Percentiles rank a stretch among this genome's conserved stretches.
These are phyloP conservation scores for Francoa sonchifolia DNA, from an alignment of 441 rosid genomes.

Conservation along the genomic window DNA sequence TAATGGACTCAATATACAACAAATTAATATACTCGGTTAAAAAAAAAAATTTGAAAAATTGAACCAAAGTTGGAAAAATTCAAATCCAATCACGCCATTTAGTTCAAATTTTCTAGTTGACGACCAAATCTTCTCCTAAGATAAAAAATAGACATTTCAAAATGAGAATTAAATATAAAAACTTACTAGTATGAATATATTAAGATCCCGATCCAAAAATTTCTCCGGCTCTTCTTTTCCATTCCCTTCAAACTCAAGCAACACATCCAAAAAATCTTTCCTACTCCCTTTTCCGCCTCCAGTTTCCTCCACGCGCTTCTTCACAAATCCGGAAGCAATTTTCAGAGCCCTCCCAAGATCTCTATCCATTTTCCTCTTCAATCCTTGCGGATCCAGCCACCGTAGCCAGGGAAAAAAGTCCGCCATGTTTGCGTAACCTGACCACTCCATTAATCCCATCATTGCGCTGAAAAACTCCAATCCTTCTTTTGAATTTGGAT, in stretches of 20 bases:
- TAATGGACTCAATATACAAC: too few relatives aligned
- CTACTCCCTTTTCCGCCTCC: neutral
- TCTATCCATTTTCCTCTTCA: conserved; percentile 26
- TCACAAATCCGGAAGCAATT: conserved; percentile 24
- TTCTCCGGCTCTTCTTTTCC: conserved; percentile 26
- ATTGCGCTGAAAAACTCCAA: conserved; percentile 18
- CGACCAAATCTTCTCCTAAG: neutral
- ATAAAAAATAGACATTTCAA: neutral
- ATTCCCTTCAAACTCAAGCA: conserved; percentile 29
- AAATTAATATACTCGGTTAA: too few relatives aligned
- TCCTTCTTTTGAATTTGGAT: conserved; percentile 18
- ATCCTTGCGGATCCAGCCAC: conserved; percentile 35
- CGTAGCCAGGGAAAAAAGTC: conserved; percentile 28
- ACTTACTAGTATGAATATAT: conserved; percentile 28
- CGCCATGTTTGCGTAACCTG: conserved; percentile 23
- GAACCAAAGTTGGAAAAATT: too few relatives aligned
- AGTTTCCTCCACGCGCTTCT: conserved; percentile 17
- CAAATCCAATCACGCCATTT: too few relatives aligned
- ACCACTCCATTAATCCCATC: conserved; percentile 19
- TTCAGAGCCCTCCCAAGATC: conserved; percentile 30
- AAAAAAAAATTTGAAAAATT: too few relatives aligned
- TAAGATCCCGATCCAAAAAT: conserved; percentile 15
- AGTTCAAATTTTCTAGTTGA: neutral
- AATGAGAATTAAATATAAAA: neutral
- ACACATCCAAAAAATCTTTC: conserved; percentile 30